These are phyloP conservation scores for Cutaneotrichosporon mucoides DNA, from an alignment of 1,284 basidiomycete species.

Conservation along the genomic window DNA sequence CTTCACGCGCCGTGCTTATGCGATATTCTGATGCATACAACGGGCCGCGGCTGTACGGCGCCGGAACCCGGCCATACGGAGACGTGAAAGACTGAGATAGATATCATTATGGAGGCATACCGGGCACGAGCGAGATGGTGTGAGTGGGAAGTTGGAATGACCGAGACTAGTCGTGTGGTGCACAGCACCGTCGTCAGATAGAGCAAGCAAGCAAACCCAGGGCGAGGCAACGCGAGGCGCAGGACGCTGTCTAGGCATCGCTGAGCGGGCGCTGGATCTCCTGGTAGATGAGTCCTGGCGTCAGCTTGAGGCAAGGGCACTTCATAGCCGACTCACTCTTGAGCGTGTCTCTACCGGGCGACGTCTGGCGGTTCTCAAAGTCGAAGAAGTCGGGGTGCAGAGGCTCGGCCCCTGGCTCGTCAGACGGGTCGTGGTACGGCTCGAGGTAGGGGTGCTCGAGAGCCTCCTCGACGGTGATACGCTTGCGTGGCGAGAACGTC, in stretches of 20 bases:
- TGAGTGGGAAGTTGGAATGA: not conserved
- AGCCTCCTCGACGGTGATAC: constrained; percentile 86
- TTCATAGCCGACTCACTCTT: constrained; percentile 44
- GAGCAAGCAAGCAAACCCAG: not conserved
- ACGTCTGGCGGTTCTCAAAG: constrained; percentile 61
- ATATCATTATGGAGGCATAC: not conserved
- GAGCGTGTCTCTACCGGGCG: constrained; percentile 52
- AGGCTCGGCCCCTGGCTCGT: constrained; percentile 76
- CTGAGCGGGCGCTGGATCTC: constrained; percentile 46
- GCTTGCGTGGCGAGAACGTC: constrained; percentile 83
- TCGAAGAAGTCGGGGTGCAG: constrained; percentile 85
- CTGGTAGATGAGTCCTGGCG: constrained; percentile 48
- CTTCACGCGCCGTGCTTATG: not conserved
- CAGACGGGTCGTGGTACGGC: constrained; percentile 84
- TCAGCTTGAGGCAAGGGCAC: not conserved
- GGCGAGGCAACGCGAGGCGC: not conserved
- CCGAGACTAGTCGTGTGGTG: not conserved
- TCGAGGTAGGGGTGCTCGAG: constrained; percentile 88
- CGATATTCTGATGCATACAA: constrained; percentile 15
- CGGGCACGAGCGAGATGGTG: not conserved
- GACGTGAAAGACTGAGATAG: not conserved
- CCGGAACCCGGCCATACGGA: constrained; percentile 5
- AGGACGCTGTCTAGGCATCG: constrained; percentile 16
- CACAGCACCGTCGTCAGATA: not conserved
- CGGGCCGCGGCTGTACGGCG: constrained; percentile 5